phyloP scores from a whole-genome alignment of 306 rosid species.

The Trifolium fragiferum region DNA sequence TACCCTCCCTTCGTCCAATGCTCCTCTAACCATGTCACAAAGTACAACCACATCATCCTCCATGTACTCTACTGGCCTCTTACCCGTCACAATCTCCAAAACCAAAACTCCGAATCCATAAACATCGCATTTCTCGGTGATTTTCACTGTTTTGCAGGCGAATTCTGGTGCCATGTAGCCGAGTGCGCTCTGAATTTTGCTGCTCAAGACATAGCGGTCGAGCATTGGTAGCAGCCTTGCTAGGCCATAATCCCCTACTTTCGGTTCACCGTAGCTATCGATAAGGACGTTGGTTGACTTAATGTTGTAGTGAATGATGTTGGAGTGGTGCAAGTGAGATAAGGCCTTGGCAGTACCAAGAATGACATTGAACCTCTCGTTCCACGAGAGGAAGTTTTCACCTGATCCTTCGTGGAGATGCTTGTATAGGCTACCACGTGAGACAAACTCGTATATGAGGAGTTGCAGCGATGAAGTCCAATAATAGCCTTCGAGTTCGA shows the following conservation, averaged over 20 bases:
- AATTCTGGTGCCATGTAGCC: conserved; percentile 99
- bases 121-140: conserved; percentile 93
- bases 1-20: conserved; percentile 90
- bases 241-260: conserved; percentile 91
- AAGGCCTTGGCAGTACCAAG: conserved; percentile 93
- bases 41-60: conserved; percentile 99
- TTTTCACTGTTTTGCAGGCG: conserved; percentile 93
- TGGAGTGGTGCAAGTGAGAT: conserved; percentile 83
- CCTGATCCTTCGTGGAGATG: conserved; percentile 93
- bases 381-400: conserved; percentile 87
- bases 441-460: conserved; percentile 81
- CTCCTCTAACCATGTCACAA: conserved; percentile 96
- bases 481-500: conserved; percentile 94
- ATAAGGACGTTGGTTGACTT: conserved; percentile 92
- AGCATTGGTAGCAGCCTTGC: conserved; percentile 97
- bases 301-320: conserved; percentile 91
- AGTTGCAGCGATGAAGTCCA: conserved; percentile 99
- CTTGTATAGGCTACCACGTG: conserved; percentile 87
- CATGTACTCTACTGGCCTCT: conserved; percentile 97
- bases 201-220: conserved; percentile 90
- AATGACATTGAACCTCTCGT: conserved; percentile 83
- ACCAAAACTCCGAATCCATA: conserved; percentile 91
- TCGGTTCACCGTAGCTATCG: conserved; percentile 81
- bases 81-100: conserved; percentile 89
- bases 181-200: conserved; percentile 97